Base-by-base conservation (phyloP, 495 filamentous ascomycete species). In the Tetracladium marchalianum region DNA sequence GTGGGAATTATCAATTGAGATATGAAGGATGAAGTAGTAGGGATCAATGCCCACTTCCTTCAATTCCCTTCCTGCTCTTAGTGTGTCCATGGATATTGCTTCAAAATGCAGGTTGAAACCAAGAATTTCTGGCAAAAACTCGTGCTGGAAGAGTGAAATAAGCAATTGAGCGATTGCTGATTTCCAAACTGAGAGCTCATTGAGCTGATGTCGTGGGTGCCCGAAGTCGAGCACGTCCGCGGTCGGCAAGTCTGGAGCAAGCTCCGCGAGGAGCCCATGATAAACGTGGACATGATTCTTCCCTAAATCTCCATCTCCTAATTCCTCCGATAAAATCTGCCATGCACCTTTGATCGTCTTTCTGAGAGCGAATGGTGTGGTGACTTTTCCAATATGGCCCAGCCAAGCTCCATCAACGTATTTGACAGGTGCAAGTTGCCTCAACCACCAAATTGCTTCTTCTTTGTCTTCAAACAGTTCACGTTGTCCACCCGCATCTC, bases 51-150 rank as follows among this genome's bases (percentile, higher is more conserved):
- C 49, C 32, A 75, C 40, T 45, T 71, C 73, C 32, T 52, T 49
- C 17, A 75, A 50, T 49, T 76, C 72, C 34, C 64, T 58, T 11
- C 63, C 51, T 5, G 63, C 66, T 39, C 58, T 60, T 47, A 73
- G 49, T 1, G 67, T 57, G 17, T 72, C 63, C 38, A 68, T 48
- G 6, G 62, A 58, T 7, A 73, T 41, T n/a, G 50, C 42, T 52
- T 76, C 71, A 44, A 64, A 76, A 13, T 66, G 64, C 61, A 74
- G 60, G 49, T 73, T 76, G 44, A 72, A 73, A 1, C 72, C 69
- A 9, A 76, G 54, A 16, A 75, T 67, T 51, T 75, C 72, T 8
- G 70, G 72, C 8, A 76, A 46, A 45, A 76, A 75, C 32, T 76
- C 65, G 34, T 65, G 33, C 1, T 67, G 67, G 39, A 65, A 74